Evolutionary conservation across 2,329 filamentous ascomycete genomes (phyloP).

Genomic region (Fusarium incarnatum): DNA sequence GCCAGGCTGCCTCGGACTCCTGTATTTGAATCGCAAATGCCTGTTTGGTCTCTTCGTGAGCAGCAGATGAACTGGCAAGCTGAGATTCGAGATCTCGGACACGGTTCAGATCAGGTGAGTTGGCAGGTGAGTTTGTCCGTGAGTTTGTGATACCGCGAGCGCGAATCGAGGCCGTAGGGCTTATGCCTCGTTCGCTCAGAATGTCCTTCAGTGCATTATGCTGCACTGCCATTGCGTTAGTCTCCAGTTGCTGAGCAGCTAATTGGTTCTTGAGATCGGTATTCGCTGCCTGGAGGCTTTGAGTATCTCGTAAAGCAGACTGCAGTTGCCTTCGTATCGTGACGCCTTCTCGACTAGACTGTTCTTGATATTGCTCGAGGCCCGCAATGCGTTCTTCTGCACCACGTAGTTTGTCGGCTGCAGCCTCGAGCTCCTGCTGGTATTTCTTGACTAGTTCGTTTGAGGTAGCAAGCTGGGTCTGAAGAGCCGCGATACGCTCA

Average conservation of each 20-base stretch:
- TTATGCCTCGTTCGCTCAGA: conserved; percentile 88
- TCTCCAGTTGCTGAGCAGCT: conserved; percentile 88
- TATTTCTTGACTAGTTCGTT: conserved; percentile 87
- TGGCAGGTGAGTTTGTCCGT: conserved; percentile 82
- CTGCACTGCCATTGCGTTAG: conserved; percentile 93
- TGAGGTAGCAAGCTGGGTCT: conserved; percentile 81
- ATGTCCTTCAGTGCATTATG: conserved; percentile 94
- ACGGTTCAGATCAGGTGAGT: conserved; percentile 83
- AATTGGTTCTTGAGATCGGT: conserved; percentile 85
- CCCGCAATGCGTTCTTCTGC: conserved; percentile 98
- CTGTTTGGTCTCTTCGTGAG: conserved; percentile 86
- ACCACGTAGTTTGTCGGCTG: conserved; percentile 87
- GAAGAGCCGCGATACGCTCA: conserved; percentile 78
- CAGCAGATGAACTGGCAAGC: conserved; percentile 78
- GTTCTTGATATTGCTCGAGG: conserved; percentile 96
- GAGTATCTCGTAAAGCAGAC: conserved; percentile 82
- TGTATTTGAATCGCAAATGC: conserved; percentile 83
- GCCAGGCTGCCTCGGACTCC: conserved; percentile 88
- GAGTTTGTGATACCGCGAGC: conserved; percentile 77
- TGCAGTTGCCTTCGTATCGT: conserved; percentile 91
- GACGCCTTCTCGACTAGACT: conserved; percentile 92
- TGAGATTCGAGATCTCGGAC: conserved; percentile 90
- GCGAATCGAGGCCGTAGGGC: conserved; percentile 76
- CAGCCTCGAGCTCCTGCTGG: conserved; percentile 86
- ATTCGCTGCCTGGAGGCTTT: conserved; percentile 83